phyloP scores from a whole-genome alignment of 2,329 filamentous ascomycete genomes.

The Helotiales sp. region DNA sequence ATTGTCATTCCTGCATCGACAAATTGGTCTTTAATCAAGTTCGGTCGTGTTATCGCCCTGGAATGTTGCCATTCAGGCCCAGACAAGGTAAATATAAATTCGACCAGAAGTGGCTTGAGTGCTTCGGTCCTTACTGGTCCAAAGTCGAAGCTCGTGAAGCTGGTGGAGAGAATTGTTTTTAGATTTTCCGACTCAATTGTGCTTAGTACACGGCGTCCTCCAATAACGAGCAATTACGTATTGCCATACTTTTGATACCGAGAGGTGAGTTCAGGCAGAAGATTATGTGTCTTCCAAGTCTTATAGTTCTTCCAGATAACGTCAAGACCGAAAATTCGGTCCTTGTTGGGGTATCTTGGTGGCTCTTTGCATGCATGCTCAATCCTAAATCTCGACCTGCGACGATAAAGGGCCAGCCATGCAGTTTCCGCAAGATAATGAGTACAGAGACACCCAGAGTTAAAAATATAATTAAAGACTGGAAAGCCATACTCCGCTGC shows the following conservation, averaged over 20 bases:
- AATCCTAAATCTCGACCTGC: background rate
- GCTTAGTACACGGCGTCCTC: background rate
- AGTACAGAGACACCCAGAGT: background rate
- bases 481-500: too few relatives aligned
- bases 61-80: background rate
- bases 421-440: background rate
- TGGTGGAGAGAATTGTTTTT: background rate
- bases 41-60: background rate
- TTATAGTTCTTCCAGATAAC: constrained; percentile 33
- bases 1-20: background rate
- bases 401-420: background rate
- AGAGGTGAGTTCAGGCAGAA: background rate
- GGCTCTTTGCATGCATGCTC: background rate
- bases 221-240: background rate
- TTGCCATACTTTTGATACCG: background rate
- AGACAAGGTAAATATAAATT: background rate
- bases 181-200: background rate
- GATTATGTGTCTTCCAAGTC: constrained; percentile 35
- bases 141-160: background rate
- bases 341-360: background rate
- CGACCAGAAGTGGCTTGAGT: background rate
- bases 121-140: background rate
- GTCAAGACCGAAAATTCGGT: background rate
- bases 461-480: too few relatives aligned
- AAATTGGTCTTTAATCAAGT: background rate